Conservation (phyloP, 129 eudicot genomes). For the Helichrysum umbraculigerum region DNA sequence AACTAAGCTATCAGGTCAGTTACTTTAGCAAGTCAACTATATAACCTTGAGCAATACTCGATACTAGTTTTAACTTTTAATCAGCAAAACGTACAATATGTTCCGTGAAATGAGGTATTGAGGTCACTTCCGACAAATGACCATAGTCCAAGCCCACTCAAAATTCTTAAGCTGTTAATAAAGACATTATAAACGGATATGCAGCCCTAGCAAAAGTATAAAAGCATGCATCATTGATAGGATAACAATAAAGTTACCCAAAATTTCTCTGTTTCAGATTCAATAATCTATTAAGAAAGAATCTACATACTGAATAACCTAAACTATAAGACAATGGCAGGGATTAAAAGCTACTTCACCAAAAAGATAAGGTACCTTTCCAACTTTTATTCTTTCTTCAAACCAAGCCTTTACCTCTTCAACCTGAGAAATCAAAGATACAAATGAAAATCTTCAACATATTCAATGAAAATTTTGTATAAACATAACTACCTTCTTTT, state of each 20-base stretch:
- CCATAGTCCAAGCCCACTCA: neutral
- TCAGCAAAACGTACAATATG: neutral
- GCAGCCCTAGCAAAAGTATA: neutral
- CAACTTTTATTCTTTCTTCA: conserved; percentile 55
- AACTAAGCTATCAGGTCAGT: neutral
- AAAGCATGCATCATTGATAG: neutral
- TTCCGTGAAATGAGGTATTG: neutral
- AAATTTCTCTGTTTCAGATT: neutral
- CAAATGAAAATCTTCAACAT: neutral
- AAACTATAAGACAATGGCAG: neutral
- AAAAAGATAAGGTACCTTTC: conserved; percentile 44
- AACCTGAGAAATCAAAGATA: conserved; percentile 49
- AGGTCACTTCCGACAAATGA: neutral
- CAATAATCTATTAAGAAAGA: neutral
- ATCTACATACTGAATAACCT: conserved; percentile 5
- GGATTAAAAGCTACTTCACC: conserved; percentile 3
- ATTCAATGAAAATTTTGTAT: neutral
- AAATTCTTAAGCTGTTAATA: neutral
- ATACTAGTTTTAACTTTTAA: neutral
- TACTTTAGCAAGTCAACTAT: neutral
- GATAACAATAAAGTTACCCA: neutral
- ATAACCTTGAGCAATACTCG: neutral
- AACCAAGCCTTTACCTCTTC: conserved; percentile 86
- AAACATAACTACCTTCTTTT: conserved; percentile 67
- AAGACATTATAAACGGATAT: neutral